Evolutionary conservation across 2,329 filamentous ascomycete genomes (phyloP).

Genomic region (Penicillium occitanis): DNA sequence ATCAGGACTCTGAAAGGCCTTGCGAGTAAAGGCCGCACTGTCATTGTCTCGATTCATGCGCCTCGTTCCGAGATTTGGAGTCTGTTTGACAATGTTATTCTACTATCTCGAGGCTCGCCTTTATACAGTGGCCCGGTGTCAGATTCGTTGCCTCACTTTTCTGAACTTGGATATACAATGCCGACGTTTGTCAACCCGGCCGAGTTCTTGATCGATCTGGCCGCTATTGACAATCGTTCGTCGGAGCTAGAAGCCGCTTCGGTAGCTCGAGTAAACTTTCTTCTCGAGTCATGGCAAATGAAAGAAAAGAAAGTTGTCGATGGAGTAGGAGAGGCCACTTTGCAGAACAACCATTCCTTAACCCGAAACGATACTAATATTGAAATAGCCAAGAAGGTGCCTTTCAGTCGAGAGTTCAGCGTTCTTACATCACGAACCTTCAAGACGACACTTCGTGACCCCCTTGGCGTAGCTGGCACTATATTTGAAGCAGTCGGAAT

Average conservation of each 20-base stretch:
- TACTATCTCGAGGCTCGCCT: constrained; percentile 66
- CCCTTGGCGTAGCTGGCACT: constrained; percentile 70
- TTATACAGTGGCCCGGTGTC: constrained; percentile 65
- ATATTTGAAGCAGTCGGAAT: constrained; percentile 69
- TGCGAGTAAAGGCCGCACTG: constrained; percentile 66
- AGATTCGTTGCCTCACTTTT: constrained; percentile 65
- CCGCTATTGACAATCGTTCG: constrained; percentile 70
- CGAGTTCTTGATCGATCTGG: constrained; percentile 72
- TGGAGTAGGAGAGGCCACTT: constrained; percentile 10
- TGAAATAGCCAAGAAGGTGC: constrained; percentile 46
- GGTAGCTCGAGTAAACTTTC: constrained; percentile 57
- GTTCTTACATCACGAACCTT: constrained; percentile 70
- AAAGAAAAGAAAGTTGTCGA: neutral
- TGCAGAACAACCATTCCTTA: neutral
- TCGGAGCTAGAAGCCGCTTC: constrained; percentile 64
- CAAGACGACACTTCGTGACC: constrained; percentile 72
- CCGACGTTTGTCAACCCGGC: constrained; percentile 75
- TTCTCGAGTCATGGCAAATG: constrained; percentile 61
- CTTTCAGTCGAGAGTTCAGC: constrained; percentile 61
- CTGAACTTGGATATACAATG: constrained; percentile 58
- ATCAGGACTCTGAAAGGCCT: constrained; percentile 68
- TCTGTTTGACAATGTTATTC: constrained; percentile 69
- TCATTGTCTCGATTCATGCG: constrained; percentile 74
- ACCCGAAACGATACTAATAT: neutral
- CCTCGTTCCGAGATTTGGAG: constrained; percentile 78